phyloP scores from a whole-genome alignment of 2,329 filamentous ascomycete genomes.

The Apiospora pterosperma region DNA sequence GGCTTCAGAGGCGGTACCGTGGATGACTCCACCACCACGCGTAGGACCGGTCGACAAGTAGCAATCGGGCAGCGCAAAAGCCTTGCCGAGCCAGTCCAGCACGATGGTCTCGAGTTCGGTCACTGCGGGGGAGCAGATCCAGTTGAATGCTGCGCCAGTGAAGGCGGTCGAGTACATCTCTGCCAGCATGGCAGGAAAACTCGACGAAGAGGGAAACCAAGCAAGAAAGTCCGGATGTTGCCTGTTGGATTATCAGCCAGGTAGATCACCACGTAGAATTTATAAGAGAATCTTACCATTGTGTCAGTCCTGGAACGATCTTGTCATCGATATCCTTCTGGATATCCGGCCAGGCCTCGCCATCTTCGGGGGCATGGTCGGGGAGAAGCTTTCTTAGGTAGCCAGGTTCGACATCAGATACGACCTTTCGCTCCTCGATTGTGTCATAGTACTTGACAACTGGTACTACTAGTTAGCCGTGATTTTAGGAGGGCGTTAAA shows the following conservation, averaged over 20 bases:
- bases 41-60: conserved; percentile 71
- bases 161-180: conserved; percentile 91
- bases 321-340: conserved; percentile 79
- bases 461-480: conserved; percentile 30
- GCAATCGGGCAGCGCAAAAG: conserved; percentile 68
- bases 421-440: conserved; percentile 65
- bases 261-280: neutral
- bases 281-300: conserved; percentile 54
- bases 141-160: conserved; percentile 91
- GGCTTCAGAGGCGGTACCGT: conserved; percentile 85
- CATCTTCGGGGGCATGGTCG: conserved; percentile 56
- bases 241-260: conserved; percentile 34
- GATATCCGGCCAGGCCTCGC: conserved; percentile 74
- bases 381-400: conserved; percentile 83
- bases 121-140: conserved; percentile 88
- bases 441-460: conserved; percentile 82
- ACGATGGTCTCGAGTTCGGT: conserved; percentile 93
- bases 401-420: conserved; percentile 77
- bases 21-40: conserved; percentile 84
- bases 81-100: conserved; percentile 83
- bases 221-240: conserved; percentile 93
- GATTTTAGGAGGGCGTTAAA: neutral
- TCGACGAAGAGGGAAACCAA: conserved; percentile 82
- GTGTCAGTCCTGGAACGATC: conserved; percentile 88
- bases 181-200: conserved; percentile 81